phyloP scores from a whole-genome alignment of 2,329 filamentous ascomycete species.

The Dothistroma septosporum region DNA sequence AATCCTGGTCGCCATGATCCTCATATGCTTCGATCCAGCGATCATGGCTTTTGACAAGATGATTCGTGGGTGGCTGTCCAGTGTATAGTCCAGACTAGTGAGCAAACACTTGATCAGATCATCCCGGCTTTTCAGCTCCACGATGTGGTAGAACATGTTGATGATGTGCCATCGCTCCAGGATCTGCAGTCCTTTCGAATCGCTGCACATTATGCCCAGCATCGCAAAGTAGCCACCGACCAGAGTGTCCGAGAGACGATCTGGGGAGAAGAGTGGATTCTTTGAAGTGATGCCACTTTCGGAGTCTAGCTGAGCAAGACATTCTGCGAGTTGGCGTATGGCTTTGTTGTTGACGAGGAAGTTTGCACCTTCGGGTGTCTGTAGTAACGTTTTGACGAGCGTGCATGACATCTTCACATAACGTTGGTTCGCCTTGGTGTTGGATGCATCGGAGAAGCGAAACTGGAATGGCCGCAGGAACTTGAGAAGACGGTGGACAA shows the following conservation, averaged over 20 bases:
- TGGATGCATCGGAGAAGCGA: conserved; percentile 84
- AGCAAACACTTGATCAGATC: conserved; percentile 87
- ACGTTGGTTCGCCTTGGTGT: conserved; percentile 87
- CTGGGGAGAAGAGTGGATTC: conserved; percentile 81
- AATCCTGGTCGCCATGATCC: conserved; percentile 82
- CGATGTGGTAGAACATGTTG: conserved; percentile 99
- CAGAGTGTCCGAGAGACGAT: conserved; percentile 79
- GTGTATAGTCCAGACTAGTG: conserved; percentile 85
- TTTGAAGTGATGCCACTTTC: conserved; percentile 70
- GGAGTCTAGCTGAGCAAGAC: conserved; percentile 88
- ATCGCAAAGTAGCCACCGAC: conserved; percentile 93
- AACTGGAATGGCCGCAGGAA: conserved; percentile 98
- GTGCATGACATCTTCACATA: conserved; percentile 89
- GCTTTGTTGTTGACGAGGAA: conserved; percentile 91
- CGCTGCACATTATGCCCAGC: conserved; percentile 79
- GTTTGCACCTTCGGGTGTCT: conserved; percentile 76
- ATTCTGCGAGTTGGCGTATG: conserved; percentile 89
- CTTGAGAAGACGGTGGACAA: conserved; percentile 87
- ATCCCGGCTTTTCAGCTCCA: conserved; percentile 83
- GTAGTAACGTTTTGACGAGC: conserved; percentile 78
- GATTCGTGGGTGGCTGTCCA: conserved; percentile 80
- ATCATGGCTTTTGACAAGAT: conserved; percentile 92
- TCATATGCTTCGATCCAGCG: conserved; percentile 82
- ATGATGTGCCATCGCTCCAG: conserved; percentile 96
- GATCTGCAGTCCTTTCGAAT: conserved; percentile 77